Evolutionary conservation across 2,329 filamentous ascomycete genomes (phyloP), one percentile per base, ranked within the genome.

Genomic region (Tolypocladium guangdongense): DNA sequence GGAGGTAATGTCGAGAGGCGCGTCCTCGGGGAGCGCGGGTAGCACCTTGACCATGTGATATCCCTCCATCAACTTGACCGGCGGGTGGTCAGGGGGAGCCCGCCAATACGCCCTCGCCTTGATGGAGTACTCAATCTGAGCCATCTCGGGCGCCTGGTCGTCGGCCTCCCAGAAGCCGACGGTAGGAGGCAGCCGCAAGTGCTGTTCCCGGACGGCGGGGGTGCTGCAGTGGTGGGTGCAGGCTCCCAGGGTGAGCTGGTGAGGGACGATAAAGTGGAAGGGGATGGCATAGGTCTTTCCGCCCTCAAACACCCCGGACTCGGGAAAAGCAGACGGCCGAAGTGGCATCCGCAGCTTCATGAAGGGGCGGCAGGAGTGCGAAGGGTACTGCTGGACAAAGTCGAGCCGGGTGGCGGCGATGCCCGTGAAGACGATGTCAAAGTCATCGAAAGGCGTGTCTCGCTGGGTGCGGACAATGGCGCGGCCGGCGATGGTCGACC

Each of bases 231-330:
- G 59, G 67, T 82, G 79, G 59, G 68, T 75, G 70, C 80, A 83
- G 20, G 79, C 78, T 55, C 73, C 74, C 50, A 82, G 69, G 20
- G 79, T 82, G 55, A 83, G 74, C 52, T 81, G 74, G 58, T 71
- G 70, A n/a, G 80, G 80, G 18, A 83, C 73, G 54, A 82, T 74
- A 58, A 83, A 83, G 67, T 79, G 67, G 68, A 83, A 80, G n/a
- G 79, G 79, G 27, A 83, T 64, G 16, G 62, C 71, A 64, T 80
- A 78, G 30, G 69, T 71, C 57, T 64, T 64, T 2, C 73, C 76
- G n/a, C 72, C 68, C 63, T 75, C 68, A 55, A 81, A 75, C 33
- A 79, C 60, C 36, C 73, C 68, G 22, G 73, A 67, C 8, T 66
- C 64, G 2, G 79, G 79, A 52, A 81, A 75, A 7, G 68, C 62